Percentiles rank a stretch among this genome's conserved stretches.
Evolutionary conservation across 2,329 filamentous ascomycete species (phyloP).

Genomic region (Penicillium sp.): DNA sequence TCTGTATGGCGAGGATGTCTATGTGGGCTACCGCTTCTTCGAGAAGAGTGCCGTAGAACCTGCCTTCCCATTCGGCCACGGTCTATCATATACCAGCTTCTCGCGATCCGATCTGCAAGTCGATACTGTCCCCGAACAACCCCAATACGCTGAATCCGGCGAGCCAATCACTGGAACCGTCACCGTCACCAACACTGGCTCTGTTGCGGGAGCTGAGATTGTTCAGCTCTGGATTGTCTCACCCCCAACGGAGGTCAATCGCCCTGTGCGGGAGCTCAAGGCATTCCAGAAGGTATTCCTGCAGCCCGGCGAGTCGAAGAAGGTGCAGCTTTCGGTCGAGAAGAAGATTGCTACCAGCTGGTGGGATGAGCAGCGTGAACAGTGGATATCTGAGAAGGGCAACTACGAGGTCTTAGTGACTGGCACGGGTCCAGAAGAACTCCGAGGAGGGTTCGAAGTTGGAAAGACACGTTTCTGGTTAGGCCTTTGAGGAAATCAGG

Average conservation of each 20-base stretch:
- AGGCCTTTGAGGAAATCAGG: slow-evolving; percentile 61
- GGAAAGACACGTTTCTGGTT: slow-evolving; percentile 69
- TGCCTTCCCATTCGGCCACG: slow-evolving; percentile 79
- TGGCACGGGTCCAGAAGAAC: slow-evolving; percentile 56
- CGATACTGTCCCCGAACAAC: slow-evolving; percentile 29
- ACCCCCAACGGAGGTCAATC: slow-evolving; percentile 55
- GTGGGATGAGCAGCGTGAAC: slow-evolving; percentile 69
- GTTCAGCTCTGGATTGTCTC: slow-evolving; percentile 60
- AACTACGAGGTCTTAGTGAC: slow-evolving; percentile 67
- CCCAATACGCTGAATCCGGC: slow-evolving; percentile 44
- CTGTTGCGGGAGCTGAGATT: slow-evolving; percentile 57
- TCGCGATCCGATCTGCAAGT: slow-evolving; percentile 53
- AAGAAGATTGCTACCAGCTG: slow-evolving; percentile 71
- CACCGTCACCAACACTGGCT: slow-evolving; percentile 58
- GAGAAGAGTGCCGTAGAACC: slow-evolving; percentile 69
- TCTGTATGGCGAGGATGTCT: slow-evolving; percentile 79
- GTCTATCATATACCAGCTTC: slow-evolving; percentile 77
- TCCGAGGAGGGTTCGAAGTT: slow-evolving; percentile 61
- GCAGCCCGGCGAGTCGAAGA: slow-evolving; percentile 62
- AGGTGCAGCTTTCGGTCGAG: slow-evolving; percentile 58
- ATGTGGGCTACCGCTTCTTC: slow-evolving; percentile 80
- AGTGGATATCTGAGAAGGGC: slow-evolving; percentile 70
- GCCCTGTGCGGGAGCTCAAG: slow-evolving; percentile 66
- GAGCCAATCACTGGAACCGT: slow-evolving; percentile 54
- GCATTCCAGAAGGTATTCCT: slow-evolving; percentile 69